Evolutionary conservation across 2,329 filamentous ascomycete species (phyloP).

Genomic region (Fusarium staphyleae): DNA sequence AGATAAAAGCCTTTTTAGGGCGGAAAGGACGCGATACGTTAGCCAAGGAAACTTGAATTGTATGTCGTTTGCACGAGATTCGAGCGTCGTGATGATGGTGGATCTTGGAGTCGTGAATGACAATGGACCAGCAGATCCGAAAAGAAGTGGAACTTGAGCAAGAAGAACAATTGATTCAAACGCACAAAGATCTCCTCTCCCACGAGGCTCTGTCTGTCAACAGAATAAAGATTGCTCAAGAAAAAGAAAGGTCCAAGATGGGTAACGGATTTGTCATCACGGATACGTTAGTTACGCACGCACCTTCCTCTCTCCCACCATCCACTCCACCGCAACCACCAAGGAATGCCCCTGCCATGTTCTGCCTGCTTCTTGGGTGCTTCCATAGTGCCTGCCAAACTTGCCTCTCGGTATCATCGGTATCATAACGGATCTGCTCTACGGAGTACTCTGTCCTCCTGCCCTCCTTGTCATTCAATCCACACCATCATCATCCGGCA

Average conservation of each 20-base stretch:
- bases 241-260: slow-evolving; percentile 37
- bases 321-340: slow-evolving; percentile 11
- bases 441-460: background rate
- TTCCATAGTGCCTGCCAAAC: slow-evolving; percentile 20
- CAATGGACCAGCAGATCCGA: slow-evolving; percentile 9
- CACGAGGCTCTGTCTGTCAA: slow-evolving; percentile 28
- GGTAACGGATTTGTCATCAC: slow-evolving; percentile 36
- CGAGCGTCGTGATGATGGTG: slow-evolving; percentile 23
- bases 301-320: slow-evolving; percentile 33
- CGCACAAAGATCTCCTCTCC: background rate
- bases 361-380: slow-evolving; percentile 8
- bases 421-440: too few relatives aligned
- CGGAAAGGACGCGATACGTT: slow-evolving; percentile 1
- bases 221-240: slow-evolving; percentile 9
- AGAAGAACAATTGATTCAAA: background rate
- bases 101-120: slow-evolving; percentile 21
- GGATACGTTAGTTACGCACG: slow-evolving; percentile 33
- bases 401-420: background rate
- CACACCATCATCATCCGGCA: slow-evolving; percentile 24
- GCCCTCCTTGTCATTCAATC: slow-evolving; percentile 3
- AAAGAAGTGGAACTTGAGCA: slow-evolving; percentile 1
- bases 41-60: slow-evolving; percentile 1
- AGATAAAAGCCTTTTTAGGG: background rate
- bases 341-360: background rate
- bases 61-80: slow-evolving; percentile 18